phyloP scores from a whole-genome alignment of 2,329 filamentous ascomycete species.

The Beauveria sp. region DNA sequence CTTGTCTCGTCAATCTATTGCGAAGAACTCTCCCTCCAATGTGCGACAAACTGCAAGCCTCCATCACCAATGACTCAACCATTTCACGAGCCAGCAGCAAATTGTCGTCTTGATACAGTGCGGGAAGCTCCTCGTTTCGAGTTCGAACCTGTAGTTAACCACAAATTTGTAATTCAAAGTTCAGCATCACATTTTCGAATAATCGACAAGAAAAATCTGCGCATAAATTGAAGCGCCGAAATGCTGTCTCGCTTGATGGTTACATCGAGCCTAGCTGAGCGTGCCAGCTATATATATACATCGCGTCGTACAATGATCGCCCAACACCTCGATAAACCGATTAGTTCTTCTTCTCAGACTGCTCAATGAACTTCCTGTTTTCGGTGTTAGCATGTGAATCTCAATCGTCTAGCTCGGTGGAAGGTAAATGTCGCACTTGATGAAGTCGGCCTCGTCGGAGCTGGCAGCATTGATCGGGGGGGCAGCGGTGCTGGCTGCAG shows the following conservation, averaged over 20 bases:
- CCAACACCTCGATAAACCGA: slow-evolving; percentile 14
- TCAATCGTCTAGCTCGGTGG: not conserved
- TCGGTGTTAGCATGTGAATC: slow-evolving; percentile 17
- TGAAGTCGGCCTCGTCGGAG: slow-evolving; percentile 57
- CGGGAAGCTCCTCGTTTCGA: not conserved
- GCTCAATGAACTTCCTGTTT: slow-evolving; percentile 31
- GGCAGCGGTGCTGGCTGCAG: slow-evolving; percentile 33
- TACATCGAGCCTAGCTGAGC: slow-evolving; percentile 1
- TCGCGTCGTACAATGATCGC: slow-evolving; percentile 22
- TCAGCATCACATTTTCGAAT: not conserved
- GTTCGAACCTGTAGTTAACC: not conserved
- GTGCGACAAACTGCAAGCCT: not conserved
- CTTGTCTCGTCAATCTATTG: not conserved
- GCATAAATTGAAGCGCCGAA: slow-evolving; percentile 10
- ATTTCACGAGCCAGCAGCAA: not conserved
- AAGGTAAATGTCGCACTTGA: slow-evolving; percentile 42
- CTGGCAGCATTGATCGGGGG: slow-evolving; percentile 56
- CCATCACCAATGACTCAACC: too few relatives aligned
- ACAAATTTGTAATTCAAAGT: not conserved
- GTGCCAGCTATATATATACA: slow-evolving; percentile 24
- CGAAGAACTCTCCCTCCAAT: not conserved
- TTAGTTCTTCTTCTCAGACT: slow-evolving; percentile 35
- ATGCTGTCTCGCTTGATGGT: slow-evolving; percentile 2
- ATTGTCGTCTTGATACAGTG: too few relatives aligned
- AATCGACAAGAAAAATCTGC: not conserved